phyloP scores from a whole-genome alignment of 2,329 filamentous ascomycete species.

The Verticillium klebahnii region DNA sequence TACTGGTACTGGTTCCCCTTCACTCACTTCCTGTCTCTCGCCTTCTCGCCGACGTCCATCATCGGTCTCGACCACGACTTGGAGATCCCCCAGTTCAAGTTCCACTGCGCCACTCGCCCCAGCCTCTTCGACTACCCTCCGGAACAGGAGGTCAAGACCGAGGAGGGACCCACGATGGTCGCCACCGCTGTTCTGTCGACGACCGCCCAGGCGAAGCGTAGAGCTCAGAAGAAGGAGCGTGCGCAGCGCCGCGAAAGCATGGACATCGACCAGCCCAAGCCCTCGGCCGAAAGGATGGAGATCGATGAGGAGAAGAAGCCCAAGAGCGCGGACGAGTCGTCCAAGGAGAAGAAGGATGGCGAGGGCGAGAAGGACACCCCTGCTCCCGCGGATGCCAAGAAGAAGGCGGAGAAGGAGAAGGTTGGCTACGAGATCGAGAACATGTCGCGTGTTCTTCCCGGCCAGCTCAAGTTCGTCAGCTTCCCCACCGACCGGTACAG shows the following conservation, averaged over 20 bases:
- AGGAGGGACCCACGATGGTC: slow-evolving; percentile 89
- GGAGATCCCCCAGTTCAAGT: slow-evolving; percentile 90
- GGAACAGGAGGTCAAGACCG: slow-evolving; percentile 89
- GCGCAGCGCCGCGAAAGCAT: slow-evolving; percentile 89
- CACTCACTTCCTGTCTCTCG: slow-evolving; percentile 92
- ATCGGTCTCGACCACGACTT: slow-evolving; percentile 93
- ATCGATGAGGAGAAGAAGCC: slow-evolving; percentile 61
- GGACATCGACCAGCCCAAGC: slow-evolving; percentile 82
- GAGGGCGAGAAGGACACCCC: slow-evolving; percentile 46
- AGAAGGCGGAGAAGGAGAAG: slow-evolving; percentile 94
- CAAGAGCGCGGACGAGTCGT: slow-evolving; percentile 39
- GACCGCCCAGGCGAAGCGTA: slow-evolving; percentile 92
- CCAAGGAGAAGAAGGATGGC: slow-evolving; percentile 59
- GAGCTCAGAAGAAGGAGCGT: slow-evolving; percentile 90
- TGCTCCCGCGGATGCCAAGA: slow-evolving; percentile 60
- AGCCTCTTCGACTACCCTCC: slow-evolving; percentile 98
- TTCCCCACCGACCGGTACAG: slow-evolving; percentile 88
- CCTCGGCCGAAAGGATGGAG: slow-evolving; percentile 77
- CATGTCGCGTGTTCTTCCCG: slow-evolving; percentile 90
- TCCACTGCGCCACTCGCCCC: slow-evolving; percentile 89
- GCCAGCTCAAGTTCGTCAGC: slow-evolving; percentile 91
- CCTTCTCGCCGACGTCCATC: slow-evolving; percentile 94
- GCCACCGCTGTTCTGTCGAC: slow-evolving; percentile 95
- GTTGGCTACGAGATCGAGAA: slow-evolving; percentile 94
- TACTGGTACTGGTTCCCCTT: slow-evolving; percentile 99